Evolutionary conservation across 306 rosid genomes (phyloP), one percentile per base, ranked within the genome.

Genomic region (Cyamopsis tetragonoloba): DNA sequence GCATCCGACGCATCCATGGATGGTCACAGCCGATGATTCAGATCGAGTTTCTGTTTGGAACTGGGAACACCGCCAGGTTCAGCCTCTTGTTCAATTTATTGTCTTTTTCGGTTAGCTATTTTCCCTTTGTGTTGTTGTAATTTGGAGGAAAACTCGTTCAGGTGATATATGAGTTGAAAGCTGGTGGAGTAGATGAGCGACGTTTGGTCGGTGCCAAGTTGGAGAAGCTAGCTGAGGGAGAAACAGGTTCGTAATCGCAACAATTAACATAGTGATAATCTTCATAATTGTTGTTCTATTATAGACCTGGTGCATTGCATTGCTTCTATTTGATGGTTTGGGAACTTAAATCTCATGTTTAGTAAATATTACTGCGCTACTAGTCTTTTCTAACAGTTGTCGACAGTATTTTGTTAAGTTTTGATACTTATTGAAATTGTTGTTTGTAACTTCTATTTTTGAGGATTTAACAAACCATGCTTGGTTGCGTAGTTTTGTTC

Each of bases 211-310:
- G 99, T 5, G 99, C 92, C 27, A 93, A 93, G 80, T 65, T 93
- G 84, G 99, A 93, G 87, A 93, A 90, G 78, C 92, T 93, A 4
- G 99, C 99, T n/a, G 99, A 93, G 78, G 99, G 99, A 13, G 99
- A 93, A 79, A 81, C 85, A 79, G 97, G 98, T 89, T 62, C 15
- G 4, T 46, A 47, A 37, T 14, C 24, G 38, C 24, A 15, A 23
- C 9, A 13, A 22, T 70, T 54, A 47, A 23, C 58, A 4, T 10
- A 4, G 60, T 7, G 49, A 20, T 35, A 13, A 44, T 31, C 6
- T 28, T 62, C n/a, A 3, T 62, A 7, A 27, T 28, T 61, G 9
- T 30, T 71, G 43, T 65, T 48, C 19, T 71, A 59, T 64, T 18
- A 10, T 41, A 32, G 20, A 44, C 30, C 31, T 46, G 35, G 15